Evolutionary conservation across 1,284 basidiomycete genomes (phyloP).

Genomic region (Cryptococcus maquisensis): DNA sequence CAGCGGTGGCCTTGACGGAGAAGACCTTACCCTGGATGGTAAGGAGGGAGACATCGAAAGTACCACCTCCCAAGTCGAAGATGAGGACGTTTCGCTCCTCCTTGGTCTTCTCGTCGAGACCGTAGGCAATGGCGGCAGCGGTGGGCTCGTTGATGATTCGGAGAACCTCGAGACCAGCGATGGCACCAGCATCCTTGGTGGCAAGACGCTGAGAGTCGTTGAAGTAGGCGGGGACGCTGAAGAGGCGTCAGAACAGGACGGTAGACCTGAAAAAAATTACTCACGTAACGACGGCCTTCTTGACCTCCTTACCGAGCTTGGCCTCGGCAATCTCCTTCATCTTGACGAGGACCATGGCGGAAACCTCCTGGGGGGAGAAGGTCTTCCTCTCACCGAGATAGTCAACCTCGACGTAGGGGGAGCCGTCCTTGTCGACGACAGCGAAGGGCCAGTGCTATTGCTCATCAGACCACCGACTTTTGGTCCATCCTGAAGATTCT

Average conservation of each 20-base stretch:
- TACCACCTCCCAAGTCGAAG: slow-evolving; percentile 97
- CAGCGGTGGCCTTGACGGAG: slow-evolving; percentile 72
- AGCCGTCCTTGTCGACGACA: slow-evolving; percentile 72
- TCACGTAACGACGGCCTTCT: slow-evolving; percentile 61
- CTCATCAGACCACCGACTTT: background rate
- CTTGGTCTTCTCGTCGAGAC: slow-evolving; percentile 69
- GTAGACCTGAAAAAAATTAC: too few species aligned
- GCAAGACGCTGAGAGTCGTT: slow-evolving; percentile 65
- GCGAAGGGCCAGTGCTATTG: slow-evolving; percentile 64
- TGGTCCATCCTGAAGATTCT: background rate
- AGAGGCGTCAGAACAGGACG: background rate
- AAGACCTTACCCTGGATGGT: slow-evolving; percentile 62
- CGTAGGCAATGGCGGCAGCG: slow-evolving; percentile 55
- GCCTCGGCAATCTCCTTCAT: slow-evolving; percentile 84
- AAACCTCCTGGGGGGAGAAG: slow-evolving; percentile 65
- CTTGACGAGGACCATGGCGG: slow-evolving; percentile 96
- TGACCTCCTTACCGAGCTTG: slow-evolving; percentile 61
- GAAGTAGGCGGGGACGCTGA: slow-evolving; percentile 62
- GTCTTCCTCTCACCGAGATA: slow-evolving; percentile 81
- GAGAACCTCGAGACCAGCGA: slow-evolving; percentile 62
- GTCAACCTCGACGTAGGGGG: slow-evolving; percentile 78
- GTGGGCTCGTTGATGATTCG: slow-evolving; percentile 66
- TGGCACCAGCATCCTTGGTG: slow-evolving; percentile 61
- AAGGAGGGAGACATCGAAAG: slow-evolving; percentile 64
- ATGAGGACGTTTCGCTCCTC: slow-evolving; percentile 98